These are phyloP conservation scores for Tetrapisispora iriomotensis DNA, from an alignment of 805 yeast genomes.

Conservation along the genomic window DNA sequence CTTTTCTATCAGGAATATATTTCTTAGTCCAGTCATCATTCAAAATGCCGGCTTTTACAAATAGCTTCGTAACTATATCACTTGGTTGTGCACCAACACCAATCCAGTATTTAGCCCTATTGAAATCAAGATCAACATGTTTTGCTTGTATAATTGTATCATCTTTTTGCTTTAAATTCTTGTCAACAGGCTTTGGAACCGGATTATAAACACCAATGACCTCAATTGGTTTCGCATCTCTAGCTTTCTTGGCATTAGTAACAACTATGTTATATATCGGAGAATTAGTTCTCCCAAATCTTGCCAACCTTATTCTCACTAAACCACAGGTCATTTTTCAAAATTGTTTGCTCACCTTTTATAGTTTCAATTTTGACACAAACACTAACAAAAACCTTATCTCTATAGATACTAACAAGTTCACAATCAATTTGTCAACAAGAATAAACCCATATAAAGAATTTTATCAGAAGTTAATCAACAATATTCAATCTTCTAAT, in stretches of 20 bases:
- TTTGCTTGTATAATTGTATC: constrained; percentile 46
- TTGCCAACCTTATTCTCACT: constrained; percentile 79
- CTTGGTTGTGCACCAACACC: constrained; percentile 97
- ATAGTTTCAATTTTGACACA: too few relatives aligned
- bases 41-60: constrained; percentile 64
- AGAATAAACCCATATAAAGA: too few relatives aligned
- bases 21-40: constrained; percentile 21
- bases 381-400: too few relatives aligned
- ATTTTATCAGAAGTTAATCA: too few relatives aligned
- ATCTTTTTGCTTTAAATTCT: constrained; percentile 44
- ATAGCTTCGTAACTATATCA: constrained; percentile 63
- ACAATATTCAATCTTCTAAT: too few relatives aligned
- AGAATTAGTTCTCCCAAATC: constrained; percentile 81
- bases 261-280: constrained; percentile 93
- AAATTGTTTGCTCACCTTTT: background rate
- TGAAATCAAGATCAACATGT: constrained; percentile 75
- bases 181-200: constrained; percentile 53
- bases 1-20: constrained; percentile 8
- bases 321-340: constrained; percentile 42
- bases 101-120: constrained; percentile 88
- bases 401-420: too few relatives aligned
- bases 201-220: constrained; percentile 94
- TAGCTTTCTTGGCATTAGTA: constrained; percentile 61
- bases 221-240: constrained; percentile 84
- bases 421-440: too few relatives aligned